phyloP scores from a whole-genome alignment of 2,329 filamentous ascomycete species.

The Pochonia chlamydosporia region DNA sequence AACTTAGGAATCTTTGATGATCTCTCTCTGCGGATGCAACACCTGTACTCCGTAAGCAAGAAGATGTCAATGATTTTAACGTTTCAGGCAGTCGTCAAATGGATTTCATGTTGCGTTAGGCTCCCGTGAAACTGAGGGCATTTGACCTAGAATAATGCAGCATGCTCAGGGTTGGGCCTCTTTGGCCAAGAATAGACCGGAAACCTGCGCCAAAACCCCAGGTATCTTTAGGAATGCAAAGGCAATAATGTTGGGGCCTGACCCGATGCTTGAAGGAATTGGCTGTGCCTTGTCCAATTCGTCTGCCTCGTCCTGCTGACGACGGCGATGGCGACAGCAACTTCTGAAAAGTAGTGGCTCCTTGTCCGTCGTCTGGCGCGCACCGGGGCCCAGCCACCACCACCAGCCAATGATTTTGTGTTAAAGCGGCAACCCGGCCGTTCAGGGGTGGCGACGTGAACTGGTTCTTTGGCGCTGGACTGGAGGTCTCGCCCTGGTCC shows the following conservation, averaged over 20 bases:
- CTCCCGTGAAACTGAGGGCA: neutral
- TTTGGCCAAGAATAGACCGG: too few relatives aligned
- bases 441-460: neutral
- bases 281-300: too few relatives aligned
- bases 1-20: neutral
- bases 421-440: conserved; percentile 23
- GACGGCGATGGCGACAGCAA: conserved; percentile 5
- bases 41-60: neutral
- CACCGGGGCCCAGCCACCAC: conserved; percentile 21
- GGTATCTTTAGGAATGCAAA: too few relatives aligned
- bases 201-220: too few relatives aligned
- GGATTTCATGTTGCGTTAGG: conserved; percentile 2
- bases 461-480: conserved; percentile 18
- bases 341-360: neutral
- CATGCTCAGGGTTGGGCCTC: too few relatives aligned
- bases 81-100: neutral
- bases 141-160: too few relatives aligned
- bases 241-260: too few relatives aligned
- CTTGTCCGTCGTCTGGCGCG: conserved; percentile 5
- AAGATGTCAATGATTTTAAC: neutral
- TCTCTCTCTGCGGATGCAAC: neutral
- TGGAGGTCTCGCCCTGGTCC: conserved; percentile 13
- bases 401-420: conserved; percentile 26
- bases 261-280: too few relatives aligned
- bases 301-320: too few relatives aligned